These are phyloP conservation scores for Yamadazyma trypodendri DNA, from an alignment of 1,139 yeast species.

Conservation along the genomic window DNA sequence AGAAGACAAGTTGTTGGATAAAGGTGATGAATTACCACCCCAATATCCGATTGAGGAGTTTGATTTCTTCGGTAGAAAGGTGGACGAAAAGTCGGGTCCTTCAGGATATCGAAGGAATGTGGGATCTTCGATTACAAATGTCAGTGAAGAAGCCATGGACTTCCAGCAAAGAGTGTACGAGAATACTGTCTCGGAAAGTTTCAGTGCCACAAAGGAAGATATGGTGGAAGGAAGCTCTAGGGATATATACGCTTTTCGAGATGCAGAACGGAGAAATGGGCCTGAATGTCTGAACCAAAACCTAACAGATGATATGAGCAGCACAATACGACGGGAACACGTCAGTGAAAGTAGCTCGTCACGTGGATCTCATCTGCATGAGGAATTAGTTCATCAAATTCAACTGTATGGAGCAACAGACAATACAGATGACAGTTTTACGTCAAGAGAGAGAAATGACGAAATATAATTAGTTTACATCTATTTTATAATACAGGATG, in stretches of 20 bases:
- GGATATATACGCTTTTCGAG: background rate
- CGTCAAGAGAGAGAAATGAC: background rate
- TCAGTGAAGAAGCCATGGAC: conserved; percentile 42
- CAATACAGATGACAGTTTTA: background rate
- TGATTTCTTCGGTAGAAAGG: conserved; percentile 55
- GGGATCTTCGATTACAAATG: conserved; percentile 25
- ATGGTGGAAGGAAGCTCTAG: conserved; percentile 1
- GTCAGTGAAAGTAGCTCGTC: no score
- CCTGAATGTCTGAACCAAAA: no score
- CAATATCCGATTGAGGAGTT: conserved; percentile 61
- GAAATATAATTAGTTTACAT: background rate
- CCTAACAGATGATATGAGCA: no score
- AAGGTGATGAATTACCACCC: conserved; percentile 76
- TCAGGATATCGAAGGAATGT: background rate
- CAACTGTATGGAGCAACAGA: conserved; percentile 2
- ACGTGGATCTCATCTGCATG: no score
- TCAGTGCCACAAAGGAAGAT: conserved; percentile 4
- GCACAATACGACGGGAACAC: no score
- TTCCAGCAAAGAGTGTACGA: conserved; percentile 39
- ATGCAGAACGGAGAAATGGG: no score
- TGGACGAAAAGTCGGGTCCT: conserved; percentile 17
- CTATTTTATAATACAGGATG: conserved; percentile 1
- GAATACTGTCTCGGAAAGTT: conserved; percentile 1
- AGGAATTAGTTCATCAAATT: background rate
- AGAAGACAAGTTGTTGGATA: conserved; percentile 55